Percentiles rank a stretch among this genome's conserved stretches.
Evolutionary conservation across 495 filamentous ascomycete species (phyloP).

Genomic region (Diplogelasinospora grovesii): DNA sequence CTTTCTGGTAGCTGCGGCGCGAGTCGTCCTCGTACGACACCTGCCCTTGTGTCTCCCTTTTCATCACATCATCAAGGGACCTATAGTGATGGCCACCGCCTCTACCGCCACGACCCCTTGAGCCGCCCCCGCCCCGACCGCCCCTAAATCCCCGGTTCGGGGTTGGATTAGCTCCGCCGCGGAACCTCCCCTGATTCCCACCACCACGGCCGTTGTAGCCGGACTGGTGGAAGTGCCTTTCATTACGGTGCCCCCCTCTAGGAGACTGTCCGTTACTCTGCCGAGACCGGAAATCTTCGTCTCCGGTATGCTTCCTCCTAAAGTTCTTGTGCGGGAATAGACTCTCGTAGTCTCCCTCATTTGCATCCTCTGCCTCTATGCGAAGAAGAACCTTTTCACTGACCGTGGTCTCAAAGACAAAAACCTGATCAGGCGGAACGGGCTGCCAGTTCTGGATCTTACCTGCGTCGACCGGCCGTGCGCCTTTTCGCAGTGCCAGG

Average conservation of each 20-base stretch:
- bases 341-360: constrained; percentile 53
- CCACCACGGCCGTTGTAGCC: constrained; percentile 14
- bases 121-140: constrained; percentile 18
- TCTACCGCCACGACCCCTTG: constrained; percentile 17
- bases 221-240: constrained; percentile 20
- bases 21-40: constrained; percentile 37
- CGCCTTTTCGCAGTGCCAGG: constrained; percentile 61
- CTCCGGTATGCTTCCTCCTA: constrained; percentile 49
- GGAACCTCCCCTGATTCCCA: constrained; percentile 18
- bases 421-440: constrained; percentile 54
- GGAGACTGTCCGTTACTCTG: constrained; percentile 11
- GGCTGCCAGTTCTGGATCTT: constrained; percentile 83
- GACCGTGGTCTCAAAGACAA: constrained; percentile 71
- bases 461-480: constrained; percentile 70
- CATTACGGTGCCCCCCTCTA: constrained; percentile 20
- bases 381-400: constrained; percentile 80
- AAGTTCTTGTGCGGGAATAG: constrained; percentile 47
- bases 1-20: constrained; percentile 11
- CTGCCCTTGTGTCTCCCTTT: constrained; percentile 29
- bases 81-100: constrained; percentile 33
- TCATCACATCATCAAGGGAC: constrained; percentile 36
- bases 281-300: constrained; percentile 41
- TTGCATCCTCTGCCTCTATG: constrained; percentile 61
- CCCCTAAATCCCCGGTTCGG: constrained; percentile 23
- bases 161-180: constrained; percentile 17